Conservation (phyloP, 331 rosid genomes). For the Quercus tomentella region DNA sequence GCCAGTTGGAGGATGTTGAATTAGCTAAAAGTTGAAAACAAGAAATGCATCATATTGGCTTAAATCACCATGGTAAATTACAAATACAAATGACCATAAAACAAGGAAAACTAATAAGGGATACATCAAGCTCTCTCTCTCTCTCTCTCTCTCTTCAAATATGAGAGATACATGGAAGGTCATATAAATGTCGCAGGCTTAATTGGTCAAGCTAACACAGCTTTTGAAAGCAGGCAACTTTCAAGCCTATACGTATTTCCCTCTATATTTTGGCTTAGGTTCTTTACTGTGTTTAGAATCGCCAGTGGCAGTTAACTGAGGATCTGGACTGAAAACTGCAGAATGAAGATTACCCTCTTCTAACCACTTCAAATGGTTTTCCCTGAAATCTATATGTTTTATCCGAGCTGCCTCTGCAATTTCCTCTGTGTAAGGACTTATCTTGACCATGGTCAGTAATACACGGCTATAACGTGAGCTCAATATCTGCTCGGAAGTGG, state of each 20-base stretch:
- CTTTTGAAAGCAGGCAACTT: not conserved
- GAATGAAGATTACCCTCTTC: slow-evolving; percentile 98
- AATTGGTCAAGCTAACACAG: not conserved
- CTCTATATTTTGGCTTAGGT: slow-evolving; percentile 79
- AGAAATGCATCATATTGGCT: not conserved
- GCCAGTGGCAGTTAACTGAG: slow-evolving; percentile 24
- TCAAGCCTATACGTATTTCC: slow-evolving; percentile 70
- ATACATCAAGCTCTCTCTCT: not conserved
- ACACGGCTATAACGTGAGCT: slow-evolving; percentile 90
- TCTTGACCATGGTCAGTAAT: slow-evolving; percentile 80
- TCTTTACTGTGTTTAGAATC: slow-evolving; percentile 53
- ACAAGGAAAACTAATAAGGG: not conserved
- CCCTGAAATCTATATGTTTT: slow-evolving; percentile 70
- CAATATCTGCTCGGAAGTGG: slow-evolving; percentile 80
- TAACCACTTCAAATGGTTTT: slow-evolving; percentile 89
- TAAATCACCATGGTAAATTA: not conserved
- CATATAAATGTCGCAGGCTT: not conserved
- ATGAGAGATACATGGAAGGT: not conserved
- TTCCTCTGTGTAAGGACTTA: slow-evolving; percentile 63
- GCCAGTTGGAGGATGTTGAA: not conserved
- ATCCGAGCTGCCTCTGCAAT: slow-evolving; percentile 64
- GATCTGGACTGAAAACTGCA: slow-evolving; percentile 73
- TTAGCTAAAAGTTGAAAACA: not conserved
- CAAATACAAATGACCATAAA: not conserved
- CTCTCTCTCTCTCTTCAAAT: not conserved